A percentile compares a stretch with the other conserved stretches of the same genome.
Evolutionary conservation across 306 rosid genomes (phyloP).

Genomic region (Cicer chorassanicum): DNA sequence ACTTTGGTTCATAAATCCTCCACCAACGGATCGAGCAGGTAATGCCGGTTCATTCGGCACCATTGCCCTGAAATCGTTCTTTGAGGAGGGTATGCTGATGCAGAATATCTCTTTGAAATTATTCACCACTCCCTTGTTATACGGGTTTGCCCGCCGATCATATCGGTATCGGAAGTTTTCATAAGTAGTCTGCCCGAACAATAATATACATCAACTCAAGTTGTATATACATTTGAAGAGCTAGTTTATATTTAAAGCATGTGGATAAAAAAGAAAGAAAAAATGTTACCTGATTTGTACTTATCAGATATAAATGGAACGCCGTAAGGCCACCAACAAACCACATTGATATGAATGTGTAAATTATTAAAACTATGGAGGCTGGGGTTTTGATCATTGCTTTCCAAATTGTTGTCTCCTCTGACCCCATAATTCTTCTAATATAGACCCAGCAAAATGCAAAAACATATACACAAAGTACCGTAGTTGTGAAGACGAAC

Average conservation of each 20-base stretch:
- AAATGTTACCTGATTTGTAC: slow-evolving; percentile 86
- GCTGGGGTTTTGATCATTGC: slow-evolving; percentile 97
- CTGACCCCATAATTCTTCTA: slow-evolving; percentile 71
- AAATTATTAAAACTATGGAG: slow-evolving; percentile 83
- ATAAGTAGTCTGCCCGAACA: slow-evolving; percentile 80
- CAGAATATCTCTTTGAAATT: slow-evolving; percentile 91
- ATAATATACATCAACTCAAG: slow-evolving; percentile 21
- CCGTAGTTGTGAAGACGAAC: slow-evolving; percentile 95
- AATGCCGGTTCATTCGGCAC: slow-evolving; percentile 78
- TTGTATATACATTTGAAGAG: background rate
- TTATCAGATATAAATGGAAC: slow-evolving; percentile 92
- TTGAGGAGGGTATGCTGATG: slow-evolving; percentile 67
- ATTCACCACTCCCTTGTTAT: slow-evolving; percentile 69
- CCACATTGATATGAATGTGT: slow-evolving; percentile 98
- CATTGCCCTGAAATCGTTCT: slow-evolving; percentile 80
- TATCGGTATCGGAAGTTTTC: slow-evolving; percentile 94
- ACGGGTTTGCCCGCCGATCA: slow-evolving; percentile 83
- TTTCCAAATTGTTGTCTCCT: slow-evolving; percentile 79
- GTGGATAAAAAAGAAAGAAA: slow-evolving; percentile 19
- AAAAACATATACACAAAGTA: slow-evolving; percentile 90
- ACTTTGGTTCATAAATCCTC: slow-evolving; percentile 88
- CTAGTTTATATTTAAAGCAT: background rate
- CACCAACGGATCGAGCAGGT: slow-evolving; percentile 72
- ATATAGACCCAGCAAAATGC: slow-evolving; percentile 97
- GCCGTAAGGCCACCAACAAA: slow-evolving; percentile 99